Conservation (phyloP, 306 rosid species). For the Cucurbita maxima region DNA sequence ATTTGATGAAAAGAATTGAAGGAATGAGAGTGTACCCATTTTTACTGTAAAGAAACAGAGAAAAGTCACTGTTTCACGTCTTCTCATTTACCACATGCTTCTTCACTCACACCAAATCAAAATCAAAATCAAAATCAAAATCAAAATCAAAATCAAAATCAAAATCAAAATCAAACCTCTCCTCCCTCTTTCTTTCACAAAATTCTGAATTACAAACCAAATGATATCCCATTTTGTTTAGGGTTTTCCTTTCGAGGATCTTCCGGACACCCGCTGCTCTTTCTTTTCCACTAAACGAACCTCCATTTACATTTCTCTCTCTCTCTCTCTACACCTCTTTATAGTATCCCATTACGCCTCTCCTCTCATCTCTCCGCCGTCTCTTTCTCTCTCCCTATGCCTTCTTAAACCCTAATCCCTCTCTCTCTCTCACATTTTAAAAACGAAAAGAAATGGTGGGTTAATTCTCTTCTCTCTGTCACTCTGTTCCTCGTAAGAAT, state of each 20-base stretch:
- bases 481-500: not conserved
- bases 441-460: conserved; percentile 33
- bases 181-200: not conserved
- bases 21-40: conserved; percentile 14
- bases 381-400: conserved; percentile 15
- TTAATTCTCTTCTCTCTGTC: not conserved
- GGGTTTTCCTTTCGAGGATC: conserved; percentile 21
- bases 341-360: conserved; percentile 10
- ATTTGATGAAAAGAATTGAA: no score
- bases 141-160: no score
- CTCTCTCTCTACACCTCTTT: no score
- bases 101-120: not conserved
- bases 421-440: not conserved
- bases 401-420: conserved; percentile 14
- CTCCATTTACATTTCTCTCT: not conserved
- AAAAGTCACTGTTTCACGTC: conserved; percentile 48
- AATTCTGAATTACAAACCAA: not conserved
- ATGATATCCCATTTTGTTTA: conserved; percentile 24
- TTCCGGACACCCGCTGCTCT: conserved; percentile 19
- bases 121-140: no score
- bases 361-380: conserved; percentile 45
- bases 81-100: conserved; percentile 52
- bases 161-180: not conserved
- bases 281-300: no score
- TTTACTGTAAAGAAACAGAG: conserved; percentile 37